Evolutionary conservation across 495 filamentous ascomycete genomes (phyloP), one percentile per base, ranked within the genome.

Genomic region (Tuber calosporum): DNA sequence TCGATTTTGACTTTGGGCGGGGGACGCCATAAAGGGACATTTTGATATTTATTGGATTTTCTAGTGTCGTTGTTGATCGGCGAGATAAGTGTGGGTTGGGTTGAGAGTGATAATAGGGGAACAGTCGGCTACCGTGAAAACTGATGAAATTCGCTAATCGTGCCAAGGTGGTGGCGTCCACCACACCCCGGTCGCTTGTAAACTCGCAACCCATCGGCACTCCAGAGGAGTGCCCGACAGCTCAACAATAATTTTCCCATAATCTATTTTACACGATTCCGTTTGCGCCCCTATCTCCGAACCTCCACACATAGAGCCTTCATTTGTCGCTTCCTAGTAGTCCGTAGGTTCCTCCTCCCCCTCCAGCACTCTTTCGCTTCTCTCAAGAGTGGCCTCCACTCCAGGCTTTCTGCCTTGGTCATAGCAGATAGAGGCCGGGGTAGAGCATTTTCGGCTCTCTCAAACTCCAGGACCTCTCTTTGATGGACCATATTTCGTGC

Each of bases 21-120:
- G 86, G 87, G 45, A 88, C 85, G 73, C 92, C 92, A 84, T 97
- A 97, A 42, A 97, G 88, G 76, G 86, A 84, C 36, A 86, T 36
- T 22, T 40, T 45, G 34, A 69, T 62, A 42, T 58, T 38, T 66
- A 37, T 67, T 68, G 11, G 53, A 2, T 30, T 30, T 62, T 15
- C 26, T 30, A 15, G 8, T 53, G 22, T 22, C 9, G 42, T 43
- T 43, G 8, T 53, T 26, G 22, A 11, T 17, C n/a, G 20, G n/a
- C 30, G 70, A 68, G 53, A n/a, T n/a, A n/a, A n/a, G 53, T 39
- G 38, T 1, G 68, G 68, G 26, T 39, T 62, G 41, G 30, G 45
- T 48, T 9, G 45, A 7, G 45, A 43, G 42, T n/a, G n/a, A n/a
- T n/a, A n/a, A n/a, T n/a, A n/a, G n/a, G n/a, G n/a, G n/a, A n/a